These are phyloP conservation scores for Oryza meridionalis DNA, from an alignment of 176 grass and related monocot species.

Conservation along the genomic window DNA sequence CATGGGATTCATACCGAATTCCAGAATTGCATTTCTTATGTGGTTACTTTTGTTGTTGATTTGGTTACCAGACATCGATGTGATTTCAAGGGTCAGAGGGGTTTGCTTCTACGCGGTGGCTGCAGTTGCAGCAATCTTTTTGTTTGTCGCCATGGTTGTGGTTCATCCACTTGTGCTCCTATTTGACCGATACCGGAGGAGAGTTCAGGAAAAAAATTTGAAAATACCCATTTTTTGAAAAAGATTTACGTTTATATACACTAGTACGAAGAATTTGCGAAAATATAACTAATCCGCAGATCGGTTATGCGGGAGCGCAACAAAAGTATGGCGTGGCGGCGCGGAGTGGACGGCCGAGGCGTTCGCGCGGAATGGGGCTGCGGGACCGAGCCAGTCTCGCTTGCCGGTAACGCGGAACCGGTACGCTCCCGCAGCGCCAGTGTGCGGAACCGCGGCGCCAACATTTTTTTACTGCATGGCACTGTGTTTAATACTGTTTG, in stretches of 20 bases:
- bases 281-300: too few species aligned
- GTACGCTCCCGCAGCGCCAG: too few species aligned
- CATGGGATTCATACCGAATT: background rate
- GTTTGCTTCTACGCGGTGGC: conserved; percentile 79
- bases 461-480: too few species aligned
- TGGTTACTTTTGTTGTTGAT: conserved; percentile 36
- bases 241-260: conserved; percentile 2
- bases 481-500: too few species aligned
- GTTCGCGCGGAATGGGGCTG: too few species aligned
- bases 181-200: conserved; percentile 76
- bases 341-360: too few species aligned
- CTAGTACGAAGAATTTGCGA: conserved; percentile 14
- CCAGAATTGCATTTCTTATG: conserved; percentile 5
- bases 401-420: too few species aligned
- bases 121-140: conserved; percentile 61
- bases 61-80: conserved; percentile 59
- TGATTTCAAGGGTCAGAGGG: conserved; percentile 70
- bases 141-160: conserved; percentile 72
- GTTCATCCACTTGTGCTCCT: conserved; percentile 77
- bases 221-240: too few species aligned
- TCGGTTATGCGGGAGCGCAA: too few species aligned
- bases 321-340: too few species aligned
- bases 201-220: conserved; percentile 33
- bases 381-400: too few species aligned
- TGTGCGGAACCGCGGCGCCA: too few species aligned